A percentile compares a stretch with the other conserved stretches of the same genome.
phyloP scores from a whole-genome alignment of 225 moss, liverwort and hornwort genomes.

The Polytrichum commune region DNA sequence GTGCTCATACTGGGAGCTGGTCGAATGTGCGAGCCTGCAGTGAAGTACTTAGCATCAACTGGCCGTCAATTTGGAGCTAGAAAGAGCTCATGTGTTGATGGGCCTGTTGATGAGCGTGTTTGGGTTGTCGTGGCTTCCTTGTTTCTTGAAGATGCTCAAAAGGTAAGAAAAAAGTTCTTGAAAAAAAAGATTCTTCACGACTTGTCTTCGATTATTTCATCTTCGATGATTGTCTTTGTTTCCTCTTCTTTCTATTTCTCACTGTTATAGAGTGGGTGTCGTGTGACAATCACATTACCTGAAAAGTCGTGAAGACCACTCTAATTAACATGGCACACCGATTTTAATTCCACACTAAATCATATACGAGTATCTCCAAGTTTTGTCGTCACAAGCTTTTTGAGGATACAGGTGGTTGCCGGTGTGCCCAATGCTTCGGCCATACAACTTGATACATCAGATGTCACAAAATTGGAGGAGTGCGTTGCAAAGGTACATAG shows the following conservation, averaged over 20 bases:
- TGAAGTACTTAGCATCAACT: slow-evolving; percentile 64
- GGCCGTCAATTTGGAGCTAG: slow-evolving; percentile 33
- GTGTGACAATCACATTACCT: no score
- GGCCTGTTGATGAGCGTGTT: slow-evolving; percentile 27
- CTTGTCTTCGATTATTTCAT: no score
- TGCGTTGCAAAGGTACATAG: slow-evolving; percentile 68
- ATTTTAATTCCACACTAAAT: no score
- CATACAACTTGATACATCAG: slow-evolving; percentile 65
- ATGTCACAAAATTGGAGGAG: slow-evolving; percentile 46
- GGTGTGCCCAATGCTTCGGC: slow-evolving; percentile 65
- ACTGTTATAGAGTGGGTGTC: no score
- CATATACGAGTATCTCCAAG: no score
- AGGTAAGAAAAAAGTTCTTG: slow-evolving; percentile 40
- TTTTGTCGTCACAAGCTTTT: no score
- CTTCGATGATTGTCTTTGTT: no score
- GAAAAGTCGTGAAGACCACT: no score
- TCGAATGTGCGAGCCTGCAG: slow-evolving; percentile 88
- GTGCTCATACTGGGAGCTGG: slow-evolving; percentile 87
- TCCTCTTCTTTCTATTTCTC: no score
- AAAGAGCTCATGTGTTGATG: slow-evolving; percentile 9
- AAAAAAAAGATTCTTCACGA: no score
- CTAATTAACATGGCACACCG: no score
- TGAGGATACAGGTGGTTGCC: slow-evolving; percentile 54
- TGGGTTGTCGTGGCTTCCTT: slow-evolving; percentile 79
- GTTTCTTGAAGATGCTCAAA: slow-evolving; percentile 72